Evolutionary conservation across 768 basidiomycete genomes (phyloP).

Genomic region (Pulveroboletus sp.): DNA sequence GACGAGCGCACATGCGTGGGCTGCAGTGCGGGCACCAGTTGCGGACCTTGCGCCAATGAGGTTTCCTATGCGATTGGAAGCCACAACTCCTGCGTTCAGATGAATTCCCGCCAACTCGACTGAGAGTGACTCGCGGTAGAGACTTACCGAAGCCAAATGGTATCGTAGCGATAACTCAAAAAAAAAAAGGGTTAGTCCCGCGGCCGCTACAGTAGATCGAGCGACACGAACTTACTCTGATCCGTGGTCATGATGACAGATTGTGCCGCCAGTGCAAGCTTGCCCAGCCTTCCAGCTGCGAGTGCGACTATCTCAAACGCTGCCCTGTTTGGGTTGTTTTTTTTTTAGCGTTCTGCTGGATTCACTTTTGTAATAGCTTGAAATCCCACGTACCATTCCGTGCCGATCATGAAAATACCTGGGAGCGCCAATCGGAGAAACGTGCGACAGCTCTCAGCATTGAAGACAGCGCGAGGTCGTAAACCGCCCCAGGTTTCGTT

Average conservation of each 20-base stretch:
- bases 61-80: constrained; percentile 70
- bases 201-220: not conserved
- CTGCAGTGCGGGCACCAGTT: constrained; percentile 48
- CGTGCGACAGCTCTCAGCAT: constrained; percentile 43
- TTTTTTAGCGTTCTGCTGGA: not conserved
- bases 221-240: constrained; percentile 45
- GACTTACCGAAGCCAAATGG: constrained; percentile 63
- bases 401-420: constrained; percentile 74
- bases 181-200: constrained; percentile 1
- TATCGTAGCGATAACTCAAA: constrained; percentile 61
- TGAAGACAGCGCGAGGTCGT: constrained; percentile 41
- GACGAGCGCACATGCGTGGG: constrained; percentile 59
- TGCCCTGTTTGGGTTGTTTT: constrained; percentile 42
- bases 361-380: not conserved
- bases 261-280: constrained; percentile 67
- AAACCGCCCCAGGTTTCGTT: constrained; percentile 66
- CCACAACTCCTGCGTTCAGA: constrained; percentile 49
- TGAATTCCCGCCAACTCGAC: not conserved
- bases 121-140: not conserved
- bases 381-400: constrained; percentile 56
- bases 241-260: constrained; percentile 79
- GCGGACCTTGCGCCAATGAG: constrained; percentile 58
- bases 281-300: constrained; percentile 66
- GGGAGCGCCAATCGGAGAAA: constrained; percentile 71
- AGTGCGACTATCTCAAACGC: constrained; percentile 81